Percentiles rank a stretch among this genome's conserved stretches.
phyloP scores from a whole-genome alignment of 2,329 filamentous ascomycete genomes.

The Hypoxylon rubiginosum region DNA sequence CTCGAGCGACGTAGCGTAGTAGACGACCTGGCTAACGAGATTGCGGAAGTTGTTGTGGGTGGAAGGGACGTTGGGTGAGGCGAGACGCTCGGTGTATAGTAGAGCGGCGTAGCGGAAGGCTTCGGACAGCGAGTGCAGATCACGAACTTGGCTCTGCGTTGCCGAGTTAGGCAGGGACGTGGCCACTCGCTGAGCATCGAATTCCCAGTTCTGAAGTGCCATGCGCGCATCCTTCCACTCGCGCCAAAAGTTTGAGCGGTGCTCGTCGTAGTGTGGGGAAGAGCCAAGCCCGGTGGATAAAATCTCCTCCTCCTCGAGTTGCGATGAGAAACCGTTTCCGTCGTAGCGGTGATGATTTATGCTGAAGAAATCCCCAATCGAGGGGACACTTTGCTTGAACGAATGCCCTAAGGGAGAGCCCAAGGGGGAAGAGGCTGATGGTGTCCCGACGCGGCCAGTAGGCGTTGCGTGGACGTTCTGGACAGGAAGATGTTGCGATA shows the following conservation, averaged over 20 bases:
- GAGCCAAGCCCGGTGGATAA: conserved; percentile 58
- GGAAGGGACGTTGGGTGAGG: conserved; percentile 79
- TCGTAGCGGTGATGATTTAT: conserved; percentile 72
- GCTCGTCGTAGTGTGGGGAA: conserved; percentile 67
- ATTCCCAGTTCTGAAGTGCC: conserved; percentile 84
- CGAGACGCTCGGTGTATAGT: conserved; percentile 89
- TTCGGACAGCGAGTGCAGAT: conserved; percentile 86
- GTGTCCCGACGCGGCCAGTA: conserved; percentile 45
- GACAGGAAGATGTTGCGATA: conserved; percentile 77
- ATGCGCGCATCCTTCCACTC: conserved; percentile 87
- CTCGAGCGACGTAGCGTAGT: conserved; percentile 84
- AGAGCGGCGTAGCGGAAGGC: conserved; percentile 91
- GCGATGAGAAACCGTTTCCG: conserved; percentile 73
- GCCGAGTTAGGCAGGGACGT: conserved; percentile 64
- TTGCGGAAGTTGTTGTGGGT: conserved; percentile 84
- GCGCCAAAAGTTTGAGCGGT: conserved; percentile 79
- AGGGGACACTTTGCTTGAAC: conserved; percentile 57
- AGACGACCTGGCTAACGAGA: conserved; percentile 84
- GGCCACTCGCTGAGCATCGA: conserved; percentile 69
- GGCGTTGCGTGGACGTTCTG: conserved; percentile 54
- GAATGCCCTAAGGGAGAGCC: conserved; percentile 59
- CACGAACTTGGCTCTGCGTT: conserved; percentile 74
- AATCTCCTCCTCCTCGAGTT: conserved; percentile 68
- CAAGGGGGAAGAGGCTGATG: conserved; percentile 54
- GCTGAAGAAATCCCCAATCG: conserved; percentile 64